phyloP scores from a whole-genome alignment of 2,329 filamentous ascomycete species.

The Pyrenochaeta sp. region DNA sequence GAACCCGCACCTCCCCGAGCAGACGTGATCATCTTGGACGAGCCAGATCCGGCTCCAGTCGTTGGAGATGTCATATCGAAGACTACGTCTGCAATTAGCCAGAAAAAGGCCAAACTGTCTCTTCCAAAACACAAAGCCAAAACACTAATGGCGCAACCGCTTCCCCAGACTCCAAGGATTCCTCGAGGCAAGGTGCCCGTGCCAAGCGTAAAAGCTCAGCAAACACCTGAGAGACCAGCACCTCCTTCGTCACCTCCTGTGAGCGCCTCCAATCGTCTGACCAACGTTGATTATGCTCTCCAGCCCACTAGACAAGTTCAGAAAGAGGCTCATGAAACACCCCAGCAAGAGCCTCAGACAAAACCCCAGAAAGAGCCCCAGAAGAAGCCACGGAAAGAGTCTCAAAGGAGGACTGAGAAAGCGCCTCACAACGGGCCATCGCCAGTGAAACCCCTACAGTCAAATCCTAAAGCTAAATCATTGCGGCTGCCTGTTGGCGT shows the following conservation, averaged over 20 bases:
- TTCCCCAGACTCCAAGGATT: constrained; percentile 26
- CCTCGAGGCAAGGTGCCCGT: constrained; percentile 35
- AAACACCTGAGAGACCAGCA: constrained; percentile 32
- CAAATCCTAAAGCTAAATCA: constrained; percentile 39
- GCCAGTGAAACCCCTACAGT: constrained; percentile 23
- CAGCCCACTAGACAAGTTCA: constrained; percentile 13
- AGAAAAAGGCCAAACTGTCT: constrained; percentile 1
- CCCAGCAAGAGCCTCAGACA: too few species aligned
- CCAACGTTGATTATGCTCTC: constrained; percentile 40
- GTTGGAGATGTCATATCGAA: constrained; percentile 35
- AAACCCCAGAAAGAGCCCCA: too few species aligned
- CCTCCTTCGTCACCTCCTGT: constrained; percentile 48
- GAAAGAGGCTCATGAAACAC: too few species aligned
- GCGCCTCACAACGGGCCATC: too few species aligned
- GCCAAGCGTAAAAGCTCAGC: constrained; percentile 27
- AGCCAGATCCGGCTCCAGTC: constrained; percentile 29
- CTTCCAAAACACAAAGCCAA: constrained; percentile 11
- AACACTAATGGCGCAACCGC: constrained; percentile 4
- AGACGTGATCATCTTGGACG: constrained; percentile 46
- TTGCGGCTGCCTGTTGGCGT: constrained; percentile 49
- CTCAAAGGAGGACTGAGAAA: too few species aligned
- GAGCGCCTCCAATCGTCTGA: constrained; percentile 46
- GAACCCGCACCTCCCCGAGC: constrained; percentile 30
- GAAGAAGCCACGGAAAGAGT: too few species aligned
- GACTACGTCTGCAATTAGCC: constrained; percentile 20